These are phyloP conservation scores for Fusarium tuaranense DNA, from an alignment of 2,329 filamentous ascomycete genomes.

Conservation along the genomic window DNA sequence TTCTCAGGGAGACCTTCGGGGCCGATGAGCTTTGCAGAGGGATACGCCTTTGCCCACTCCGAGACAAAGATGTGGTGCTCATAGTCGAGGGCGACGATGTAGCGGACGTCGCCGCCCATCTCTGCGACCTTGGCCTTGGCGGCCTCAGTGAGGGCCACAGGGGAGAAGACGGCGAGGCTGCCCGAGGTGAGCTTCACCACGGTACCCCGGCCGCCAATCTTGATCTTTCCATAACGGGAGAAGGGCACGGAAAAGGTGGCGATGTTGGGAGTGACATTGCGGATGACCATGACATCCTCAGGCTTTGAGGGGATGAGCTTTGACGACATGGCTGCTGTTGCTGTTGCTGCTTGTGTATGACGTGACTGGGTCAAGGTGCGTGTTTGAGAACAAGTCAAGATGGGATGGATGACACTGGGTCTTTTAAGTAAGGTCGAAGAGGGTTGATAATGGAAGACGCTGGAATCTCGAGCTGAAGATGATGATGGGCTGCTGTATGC, in stretches of 20 bases:
- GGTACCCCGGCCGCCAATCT: conserved; percentile 88
- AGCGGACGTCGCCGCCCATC: conserved; percentile 78
- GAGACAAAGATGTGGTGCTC: conserved; percentile 97
- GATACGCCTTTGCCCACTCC: conserved; percentile 84
- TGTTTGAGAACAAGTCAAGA: background rate
- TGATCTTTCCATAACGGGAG: conserved; percentile 80
- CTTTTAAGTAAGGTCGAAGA: background rate
- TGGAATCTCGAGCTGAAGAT: conserved; percentile 7
- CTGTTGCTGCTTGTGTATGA: background rate
- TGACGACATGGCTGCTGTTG: conserved; percentile 62
- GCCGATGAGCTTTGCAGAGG: conserved; percentile 82
- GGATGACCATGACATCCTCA: conserved; percentile 88
- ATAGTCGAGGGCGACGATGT: conserved; percentile 88
- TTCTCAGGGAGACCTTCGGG: conserved; percentile 88
- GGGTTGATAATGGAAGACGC: conserved; percentile 17
- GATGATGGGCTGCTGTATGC: background rate
- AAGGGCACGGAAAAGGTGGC: conserved; percentile 88
- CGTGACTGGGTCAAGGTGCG: conserved; percentile 23
- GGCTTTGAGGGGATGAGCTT: conserved; percentile 78
- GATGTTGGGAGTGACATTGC: conserved; percentile 82
- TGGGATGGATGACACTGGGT: background rate
- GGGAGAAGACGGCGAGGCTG: conserved; percentile 89
- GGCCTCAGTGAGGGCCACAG: conserved; percentile 83
- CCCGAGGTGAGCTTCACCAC: conserved; percentile 85
- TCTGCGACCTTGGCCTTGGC: conserved; percentile 73